Base-by-base conservation (phyloP, 306 rosid genomes). In the Cajanus cajan region DNA sequence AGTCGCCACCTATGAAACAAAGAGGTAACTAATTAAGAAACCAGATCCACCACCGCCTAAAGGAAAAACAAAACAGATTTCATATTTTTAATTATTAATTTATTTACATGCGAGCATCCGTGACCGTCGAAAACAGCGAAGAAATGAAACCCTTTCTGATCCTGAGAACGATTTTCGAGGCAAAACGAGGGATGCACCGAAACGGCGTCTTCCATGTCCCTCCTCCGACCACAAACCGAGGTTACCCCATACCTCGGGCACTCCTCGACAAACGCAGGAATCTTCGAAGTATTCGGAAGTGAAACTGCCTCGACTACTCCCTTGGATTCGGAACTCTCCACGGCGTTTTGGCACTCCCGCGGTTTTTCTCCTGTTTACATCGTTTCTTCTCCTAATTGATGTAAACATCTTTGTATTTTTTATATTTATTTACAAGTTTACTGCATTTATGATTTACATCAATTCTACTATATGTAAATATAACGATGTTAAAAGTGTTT, bases 161-260 rank as follows among this genome's bases (percentile, higher is more conserved):
- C 76, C 0, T 48, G 28, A 9, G 52, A 11, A 12, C 12, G 68
- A 11, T 37, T 39, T 2, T 66, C 68, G n/a, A 15, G 15, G 43
- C 44, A 59, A 39, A 80, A 87, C 5, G 68, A 83, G 0, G 91
- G 93, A 62, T 71, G 87, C 22, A 91, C 86, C 1, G 97, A 92
- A 64, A 90, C 92, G 0, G 91, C 78, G 33, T 95, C 98, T 71
- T 95, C 98, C 98, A 95, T 95, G 16, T 95, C 98, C 78, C 97
- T 84, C 41, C 97, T 88, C 31, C 97, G 78, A 2, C 98, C 98
- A 58, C 98, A 91, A 50, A 95, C 96, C 1, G 98, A 92, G 3
- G 97, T 90, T 8, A 90, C 81, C 0, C 98, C 95, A 13, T 76
- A 91, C 59, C 84, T 88, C 2, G 88, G 88, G 51, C 12, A 13